Evolutionary conservation across 306 rosid genomes (phyloP), one percentile per base, ranked within the genome.

Genomic region (Inga oerstediana): DNA sequence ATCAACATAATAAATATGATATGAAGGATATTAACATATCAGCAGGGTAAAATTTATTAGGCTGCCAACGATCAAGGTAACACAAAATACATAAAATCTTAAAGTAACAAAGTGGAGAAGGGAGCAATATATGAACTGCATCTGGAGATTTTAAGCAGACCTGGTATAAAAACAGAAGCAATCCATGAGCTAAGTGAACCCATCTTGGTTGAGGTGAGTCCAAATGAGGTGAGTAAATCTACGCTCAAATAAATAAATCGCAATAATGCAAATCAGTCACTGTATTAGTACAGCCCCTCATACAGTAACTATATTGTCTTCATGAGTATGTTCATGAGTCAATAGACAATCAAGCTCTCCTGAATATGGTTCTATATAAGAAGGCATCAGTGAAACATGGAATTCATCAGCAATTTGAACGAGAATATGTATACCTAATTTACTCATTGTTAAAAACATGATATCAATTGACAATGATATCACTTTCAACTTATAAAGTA

Each of bases 161-260:
- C 98, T 97, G 99, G 85, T 97, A 97, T 76, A 97, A 80, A 88
- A 97, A 94, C 75, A 97, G 93, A 76, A 97, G 97, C 74, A 97
- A 84, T 16, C 97, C 99, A 84, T 94, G 99, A 10, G 97, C 90
- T 69, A 97, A 85, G 89, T 92, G 87, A 85, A 94, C 94, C 98
- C 99, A 94, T 90, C 97, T 91, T 43, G 99, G 99, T 67, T 97
- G 98, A 91, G 97, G 85, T 7, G 97, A 58, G 89, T 94, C 98
- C 89, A 94, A 79, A 14, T 72, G 90, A 81, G 97, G 98, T 77
- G 99, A 92, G 89, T 91, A 92, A 44, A 94, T 89, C 98, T 97
- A 90, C 65, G 89, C 62, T 10, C 34, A 79, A 49, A 85, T 22
- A 51, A 68, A 83, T 56, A 58, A 77, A 68, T 58, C 16, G 46